Percentiles rank a stretch among this genome's conserved stretches.
phyloP scores from a whole-genome alignment of 1,139 yeast species.

The Zygosaccharomyces pseudobailii region DNA sequence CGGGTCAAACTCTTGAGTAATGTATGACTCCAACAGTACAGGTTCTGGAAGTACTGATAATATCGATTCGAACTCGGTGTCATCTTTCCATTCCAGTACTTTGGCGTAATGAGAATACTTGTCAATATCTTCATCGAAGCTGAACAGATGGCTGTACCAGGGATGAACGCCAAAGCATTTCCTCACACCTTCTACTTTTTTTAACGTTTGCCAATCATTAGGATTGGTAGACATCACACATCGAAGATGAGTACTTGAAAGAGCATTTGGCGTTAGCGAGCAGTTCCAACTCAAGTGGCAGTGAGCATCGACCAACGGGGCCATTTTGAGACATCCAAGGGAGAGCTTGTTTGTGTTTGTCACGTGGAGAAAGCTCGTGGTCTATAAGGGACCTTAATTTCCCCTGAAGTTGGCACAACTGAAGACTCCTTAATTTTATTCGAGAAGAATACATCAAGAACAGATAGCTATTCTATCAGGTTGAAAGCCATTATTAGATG shows the following conservation, averaged over 20 bases:
- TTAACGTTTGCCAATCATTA: conserved; percentile 42
- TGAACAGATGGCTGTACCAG: conserved; percentile 73
- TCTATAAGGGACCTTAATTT: not conserved
- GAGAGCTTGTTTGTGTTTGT: not conserved
- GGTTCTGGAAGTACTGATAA: conserved; percentile 60
- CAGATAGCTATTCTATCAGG: not conserved
- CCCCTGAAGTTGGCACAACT: not conserved
- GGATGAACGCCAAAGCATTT: conserved; percentile 80
- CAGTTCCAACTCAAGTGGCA: conserved; percentile 48
- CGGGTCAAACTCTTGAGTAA: conserved; percentile 41
- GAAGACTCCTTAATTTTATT: not conserved
- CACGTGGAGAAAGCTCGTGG: conserved; percentile 1
- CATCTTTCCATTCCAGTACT: conserved; percentile 35
- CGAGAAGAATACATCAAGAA: not conserved
- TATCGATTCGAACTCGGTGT: conserved; percentile 39
- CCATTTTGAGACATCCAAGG: not conserved
- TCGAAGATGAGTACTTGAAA: conserved; percentile 5
- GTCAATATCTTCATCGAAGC: conserved; percentile 24
- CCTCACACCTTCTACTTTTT: conserved; percentile 40
- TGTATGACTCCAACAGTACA: conserved; percentile 28
- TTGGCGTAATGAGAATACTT: conserved; percentile 49
- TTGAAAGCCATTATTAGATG: conserved; percentile 15
- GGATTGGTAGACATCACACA: conserved; percentile 58
- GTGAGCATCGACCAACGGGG: conserved; percentile 50
- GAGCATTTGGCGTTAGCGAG: not conserved